Percentiles rank a stretch among this genome's conserved stretches.
These are phyloP conservation scores for Mucor sp. DNA, from an alignment of 371 early-diverging fungal genomes.

Conservation along the genomic window DNA sequence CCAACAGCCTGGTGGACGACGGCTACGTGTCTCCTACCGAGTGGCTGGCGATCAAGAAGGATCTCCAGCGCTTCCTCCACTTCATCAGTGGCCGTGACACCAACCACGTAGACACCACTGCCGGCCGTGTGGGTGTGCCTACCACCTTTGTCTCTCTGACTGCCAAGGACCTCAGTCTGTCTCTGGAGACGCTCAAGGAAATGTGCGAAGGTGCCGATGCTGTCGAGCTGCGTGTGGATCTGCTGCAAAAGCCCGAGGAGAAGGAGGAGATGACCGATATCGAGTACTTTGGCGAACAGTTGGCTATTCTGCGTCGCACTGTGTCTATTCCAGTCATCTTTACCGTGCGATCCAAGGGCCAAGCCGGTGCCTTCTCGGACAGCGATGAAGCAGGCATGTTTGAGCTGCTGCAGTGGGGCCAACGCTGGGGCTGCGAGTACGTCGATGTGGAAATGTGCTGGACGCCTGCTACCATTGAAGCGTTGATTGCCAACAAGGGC, in stretches of 20 bases:
- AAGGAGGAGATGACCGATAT: constrained; percentile 39
- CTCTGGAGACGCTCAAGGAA: constrained; percentile 49
- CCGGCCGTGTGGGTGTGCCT: constrained; percentile 44
- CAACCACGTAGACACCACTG: constrained; percentile 41
- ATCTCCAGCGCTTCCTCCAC: constrained; percentile 66
- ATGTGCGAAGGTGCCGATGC: constrained; percentile 85
- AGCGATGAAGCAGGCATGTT: constrained; percentile 62
- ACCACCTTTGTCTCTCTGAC: constrained; percentile 92
- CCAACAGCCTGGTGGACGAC: constrained; percentile 35
- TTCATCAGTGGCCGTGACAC: constrained; percentile 60
- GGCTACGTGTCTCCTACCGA: constrained; percentile 50
- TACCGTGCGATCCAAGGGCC: constrained; percentile 87
- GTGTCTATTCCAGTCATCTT: constrained; percentile 83
- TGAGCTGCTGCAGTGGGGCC: constrained; percentile 67
- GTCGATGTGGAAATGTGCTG: constrained; percentile 87
- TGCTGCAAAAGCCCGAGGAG: constrained; percentile 61
- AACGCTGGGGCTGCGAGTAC: constrained; percentile 92
- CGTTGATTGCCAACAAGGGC: constrained; percentile 58
- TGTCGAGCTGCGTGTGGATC: constrained; percentile 93
- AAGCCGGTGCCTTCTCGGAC: constrained; percentile 89
- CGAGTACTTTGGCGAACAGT: constrained; percentile 77
- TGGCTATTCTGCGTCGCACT: constrained; percentile 75
- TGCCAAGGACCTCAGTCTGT: constrained; percentile 65
- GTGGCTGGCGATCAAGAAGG: constrained; percentile 71
- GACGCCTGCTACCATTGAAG: constrained; percentile 42